Percentiles rank a stretch among this genome's conserved stretches.
Conservation (phyloP, 31 red algal genomes). For the Endocladia muricata region DNA sequence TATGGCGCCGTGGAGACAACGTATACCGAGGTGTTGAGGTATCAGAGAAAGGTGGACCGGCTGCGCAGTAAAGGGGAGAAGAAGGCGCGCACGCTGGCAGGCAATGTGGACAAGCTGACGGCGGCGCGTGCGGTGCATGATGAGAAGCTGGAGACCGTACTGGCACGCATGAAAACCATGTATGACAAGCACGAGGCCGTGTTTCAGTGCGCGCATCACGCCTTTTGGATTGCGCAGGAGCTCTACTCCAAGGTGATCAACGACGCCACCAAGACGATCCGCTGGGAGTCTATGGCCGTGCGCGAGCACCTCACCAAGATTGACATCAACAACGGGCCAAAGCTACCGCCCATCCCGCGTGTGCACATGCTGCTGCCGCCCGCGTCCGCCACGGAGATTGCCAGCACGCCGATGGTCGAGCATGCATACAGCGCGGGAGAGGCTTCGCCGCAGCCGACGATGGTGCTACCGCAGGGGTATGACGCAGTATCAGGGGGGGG, state of each 20-base stretch:
- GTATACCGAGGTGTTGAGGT: constrained; percentile 14
- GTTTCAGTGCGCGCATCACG: constrained; percentile 65
- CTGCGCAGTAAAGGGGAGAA: not conserved
- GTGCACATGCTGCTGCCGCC: constrained; percentile 8
- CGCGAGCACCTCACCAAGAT: constrained; percentile 39
- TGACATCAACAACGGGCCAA: constrained; percentile 17
- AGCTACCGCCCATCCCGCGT: constrained; percentile 23
- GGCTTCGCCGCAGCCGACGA: no score
- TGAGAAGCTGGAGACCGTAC: not conserved
- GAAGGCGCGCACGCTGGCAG: not conserved
- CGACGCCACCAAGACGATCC: constrained; percentile 27
- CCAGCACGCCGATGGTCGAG: not conserved
- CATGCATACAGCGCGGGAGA: no score
- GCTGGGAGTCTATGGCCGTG: constrained; percentile 48
- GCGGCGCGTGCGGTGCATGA: constrained; percentile 1
- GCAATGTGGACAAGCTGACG: constrained; percentile 5
- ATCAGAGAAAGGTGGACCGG: constrained; percentile 22
- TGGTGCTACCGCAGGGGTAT: no score
- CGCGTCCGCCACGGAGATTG: not conserved
- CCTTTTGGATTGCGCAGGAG: constrained; percentile 62
- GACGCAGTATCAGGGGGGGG: no score
- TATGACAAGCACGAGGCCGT: constrained; percentile 31
- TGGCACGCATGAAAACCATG: constrained; percentile 3
- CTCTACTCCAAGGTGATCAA: constrained; percentile 20
- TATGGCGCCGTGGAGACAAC: not conserved